Percentiles rank a stretch among this genome's conserved stretches.
Conservation (phyloP, 176 grass and related monocot species). For the Elymus sibiricus region DNA sequence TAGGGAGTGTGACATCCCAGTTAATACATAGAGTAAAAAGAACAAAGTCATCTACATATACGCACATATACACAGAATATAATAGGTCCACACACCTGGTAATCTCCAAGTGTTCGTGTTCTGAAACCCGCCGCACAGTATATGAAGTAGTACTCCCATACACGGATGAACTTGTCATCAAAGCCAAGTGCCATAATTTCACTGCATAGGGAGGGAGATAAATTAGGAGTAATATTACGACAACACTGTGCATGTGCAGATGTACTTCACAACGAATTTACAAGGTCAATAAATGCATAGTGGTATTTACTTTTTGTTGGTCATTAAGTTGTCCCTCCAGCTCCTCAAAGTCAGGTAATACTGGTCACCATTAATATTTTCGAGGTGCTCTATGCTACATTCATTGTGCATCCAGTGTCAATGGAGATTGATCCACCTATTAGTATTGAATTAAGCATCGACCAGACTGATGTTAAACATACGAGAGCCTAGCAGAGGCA, state of each 20-base stretch:
- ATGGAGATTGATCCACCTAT: background rate
- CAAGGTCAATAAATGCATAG: background rate
- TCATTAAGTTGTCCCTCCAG: slow-evolving; percentile 48
- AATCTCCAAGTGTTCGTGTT: slow-evolving; percentile 43
- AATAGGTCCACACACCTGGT: slow-evolving; percentile 25
- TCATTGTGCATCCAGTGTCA: background rate
- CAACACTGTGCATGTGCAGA: background rate
- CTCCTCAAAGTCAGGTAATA: slow-evolving; percentile 45
- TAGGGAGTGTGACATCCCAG: background rate
- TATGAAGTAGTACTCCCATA: slow-evolving; percentile 63
- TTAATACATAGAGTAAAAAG: background rate
- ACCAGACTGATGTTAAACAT: background rate
- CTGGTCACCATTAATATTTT: slow-evolving; percentile 47
- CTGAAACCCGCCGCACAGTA: slow-evolving; percentile 61
- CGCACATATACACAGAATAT: background rate
- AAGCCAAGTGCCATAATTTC: slow-evolving; percentile 47
- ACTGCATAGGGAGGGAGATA: background rate
- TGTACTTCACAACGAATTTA: background rate
- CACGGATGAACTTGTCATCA: slow-evolving; percentile 59
- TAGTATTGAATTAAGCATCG: background rate
- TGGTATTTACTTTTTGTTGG: slow-evolving; percentile 41
- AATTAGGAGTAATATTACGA: background rate
- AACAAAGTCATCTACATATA: background rate
- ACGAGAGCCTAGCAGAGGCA: slow-evolving; percentile 44
- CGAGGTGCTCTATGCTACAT: slow-evolving; percentile 48